Evolutionary conservation across 495 filamentous ascomycete species (phyloP).

Genomic region (Tuber umbilicatum): DNA sequence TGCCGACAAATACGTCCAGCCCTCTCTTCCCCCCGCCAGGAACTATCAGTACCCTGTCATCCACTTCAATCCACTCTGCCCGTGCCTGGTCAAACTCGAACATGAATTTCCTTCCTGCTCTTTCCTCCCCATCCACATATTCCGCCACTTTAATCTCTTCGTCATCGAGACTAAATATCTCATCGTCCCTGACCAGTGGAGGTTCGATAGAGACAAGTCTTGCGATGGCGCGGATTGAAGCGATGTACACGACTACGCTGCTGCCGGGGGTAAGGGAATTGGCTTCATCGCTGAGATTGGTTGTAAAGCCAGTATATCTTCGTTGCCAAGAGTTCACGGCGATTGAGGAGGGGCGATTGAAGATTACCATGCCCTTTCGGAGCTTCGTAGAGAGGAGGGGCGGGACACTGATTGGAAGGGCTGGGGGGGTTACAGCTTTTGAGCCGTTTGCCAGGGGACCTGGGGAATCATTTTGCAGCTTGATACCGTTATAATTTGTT

Average conservation of each 20-base stretch:
- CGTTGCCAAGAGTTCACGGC: constrained; percentile 16
- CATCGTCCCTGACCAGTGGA: constrained; percentile 47
- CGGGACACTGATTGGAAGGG: constrained; percentile 31
- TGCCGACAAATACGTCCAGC: constrained; percentile 61
- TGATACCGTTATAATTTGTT: constrained; percentile 13
- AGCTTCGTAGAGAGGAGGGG: constrained; percentile 49
- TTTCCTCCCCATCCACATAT: constrained; percentile 42
- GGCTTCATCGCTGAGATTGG: constrained; percentile 45
- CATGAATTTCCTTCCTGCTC: constrained; percentile 54
- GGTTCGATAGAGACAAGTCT: constrained; percentile 49
- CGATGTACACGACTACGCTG: constrained; percentile 74
- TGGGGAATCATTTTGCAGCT: constrained; percentile 5
- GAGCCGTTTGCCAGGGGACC: constrained; percentile 7
- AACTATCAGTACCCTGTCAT: constrained; percentile 70
- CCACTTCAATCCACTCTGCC: constrained; percentile 80
- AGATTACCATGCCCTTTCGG: constrained; percentile 72
- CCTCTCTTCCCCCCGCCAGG: constrained; percentile 56
- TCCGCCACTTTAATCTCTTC: constrained; percentile 46
- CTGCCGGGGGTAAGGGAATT: constrained; percentile 46
- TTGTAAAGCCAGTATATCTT: constrained; percentile 52
- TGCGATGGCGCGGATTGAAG: constrained; percentile 75
- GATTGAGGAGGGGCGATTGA: constrained; percentile 16
- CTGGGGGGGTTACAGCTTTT: constrained; percentile 41
- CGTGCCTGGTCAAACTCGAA: constrained; percentile 63
- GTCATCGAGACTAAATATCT: constrained; percentile 63